phyloP scores from a whole-genome alignment of 2,329 filamentous ascomycete genomes.

The Beauveria sp. region DNA sequence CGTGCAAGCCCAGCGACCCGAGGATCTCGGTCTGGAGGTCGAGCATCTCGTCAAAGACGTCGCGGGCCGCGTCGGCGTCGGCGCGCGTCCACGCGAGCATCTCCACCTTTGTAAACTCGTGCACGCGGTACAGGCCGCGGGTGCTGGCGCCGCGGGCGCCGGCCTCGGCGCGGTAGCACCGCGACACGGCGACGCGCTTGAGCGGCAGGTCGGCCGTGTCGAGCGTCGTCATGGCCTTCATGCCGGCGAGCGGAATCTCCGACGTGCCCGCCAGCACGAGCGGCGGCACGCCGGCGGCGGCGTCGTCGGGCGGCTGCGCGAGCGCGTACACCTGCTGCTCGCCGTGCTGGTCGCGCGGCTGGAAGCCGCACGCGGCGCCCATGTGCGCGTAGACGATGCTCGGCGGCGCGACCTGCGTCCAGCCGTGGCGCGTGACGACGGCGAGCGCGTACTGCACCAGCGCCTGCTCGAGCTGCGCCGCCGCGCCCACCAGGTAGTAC shows the following conservation, averaged over 20 bases:
- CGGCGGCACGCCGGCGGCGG: conserved; percentile 54
- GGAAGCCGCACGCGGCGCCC: conserved; percentile 85
- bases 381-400: conserved; percentile 90
- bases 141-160: conserved; percentile 84
- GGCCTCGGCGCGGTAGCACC: conserved; percentile 95
- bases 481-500: conserved; percentile 94
- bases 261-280: conserved; percentile 80
- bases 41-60: conserved; percentile 77
- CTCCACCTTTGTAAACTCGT: conserved; percentile 98
- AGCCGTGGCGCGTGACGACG: conserved; percentile 65
- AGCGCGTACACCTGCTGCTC: conserved; percentile 89
- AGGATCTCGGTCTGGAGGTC: conserved; percentile 82
- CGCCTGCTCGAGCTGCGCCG: conserved; percentile 88
- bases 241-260: conserved; percentile 88
- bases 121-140: conserved; percentile 91
- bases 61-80: conserved; percentile 37
- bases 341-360: conserved; percentile 80
- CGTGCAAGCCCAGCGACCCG: conserved; percentile 67
- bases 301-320: conserved; percentile 57
- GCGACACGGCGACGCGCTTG: conserved; percentile 73
- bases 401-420: conserved; percentile 75
- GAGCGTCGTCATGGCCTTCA: conserved; percentile 70
- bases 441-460: conserved; percentile 78
- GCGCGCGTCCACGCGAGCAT: conserved; percentile 85
- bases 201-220: conserved; percentile 60